Conservation (phyloP, 2,329 filamentous ascomycete genomes). For the Pyrenochaeta sp. region DNA sequence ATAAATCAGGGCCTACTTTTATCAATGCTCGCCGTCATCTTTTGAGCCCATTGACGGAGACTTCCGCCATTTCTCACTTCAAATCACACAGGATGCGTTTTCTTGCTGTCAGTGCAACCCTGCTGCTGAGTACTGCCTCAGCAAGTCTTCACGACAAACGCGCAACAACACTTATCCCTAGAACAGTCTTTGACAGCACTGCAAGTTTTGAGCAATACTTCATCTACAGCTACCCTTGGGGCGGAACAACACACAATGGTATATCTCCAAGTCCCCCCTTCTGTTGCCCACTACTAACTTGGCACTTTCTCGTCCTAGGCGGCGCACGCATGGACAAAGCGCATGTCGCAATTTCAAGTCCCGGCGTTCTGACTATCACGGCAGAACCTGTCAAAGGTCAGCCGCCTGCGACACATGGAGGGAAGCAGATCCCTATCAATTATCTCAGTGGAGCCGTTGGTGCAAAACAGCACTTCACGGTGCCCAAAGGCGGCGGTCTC, state of each 20-base stretch:
- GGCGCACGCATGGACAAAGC: slow-evolving; percentile 62
- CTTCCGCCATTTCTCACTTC: background rate
- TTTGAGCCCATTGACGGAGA: no score
- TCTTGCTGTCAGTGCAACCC: background rate
- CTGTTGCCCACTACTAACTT: background rate
- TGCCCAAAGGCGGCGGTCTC: slow-evolving; percentile 50
- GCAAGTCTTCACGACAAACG: slow-evolving; percentile 10
- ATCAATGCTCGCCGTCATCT: no score
- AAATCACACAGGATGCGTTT: background rate
- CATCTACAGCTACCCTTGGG: slow-evolving; percentile 66
- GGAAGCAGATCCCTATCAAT: slow-evolving; percentile 53
- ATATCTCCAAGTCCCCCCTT: background rate
- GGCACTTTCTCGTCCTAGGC: background rate
- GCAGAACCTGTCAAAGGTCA: slow-evolving; percentile 57
- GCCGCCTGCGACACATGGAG: slow-evolving; percentile 40
- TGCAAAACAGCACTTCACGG: slow-evolving; percentile 54
- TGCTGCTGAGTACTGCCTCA: slow-evolving; percentile 7
- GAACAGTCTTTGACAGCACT: slow-evolving; percentile 42
- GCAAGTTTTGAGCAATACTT: slow-evolving; percentile 53
- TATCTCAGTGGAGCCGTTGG: slow-evolving; percentile 62
- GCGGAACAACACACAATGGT: slow-evolving; percentile 64
- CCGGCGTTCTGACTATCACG: slow-evolving; percentile 58
- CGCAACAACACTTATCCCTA: slow-evolving; percentile 38
- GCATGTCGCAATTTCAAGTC: slow-evolving; percentile 53
- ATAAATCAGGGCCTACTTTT: background rate